Percentiles rank a stretch among this genome's conserved stretches.
These are phyloP conservation scores for Fusarium musae DNA, from an alignment of 2,329 filamentous ascomycete genomes.

Conservation along the genomic window DNA sequence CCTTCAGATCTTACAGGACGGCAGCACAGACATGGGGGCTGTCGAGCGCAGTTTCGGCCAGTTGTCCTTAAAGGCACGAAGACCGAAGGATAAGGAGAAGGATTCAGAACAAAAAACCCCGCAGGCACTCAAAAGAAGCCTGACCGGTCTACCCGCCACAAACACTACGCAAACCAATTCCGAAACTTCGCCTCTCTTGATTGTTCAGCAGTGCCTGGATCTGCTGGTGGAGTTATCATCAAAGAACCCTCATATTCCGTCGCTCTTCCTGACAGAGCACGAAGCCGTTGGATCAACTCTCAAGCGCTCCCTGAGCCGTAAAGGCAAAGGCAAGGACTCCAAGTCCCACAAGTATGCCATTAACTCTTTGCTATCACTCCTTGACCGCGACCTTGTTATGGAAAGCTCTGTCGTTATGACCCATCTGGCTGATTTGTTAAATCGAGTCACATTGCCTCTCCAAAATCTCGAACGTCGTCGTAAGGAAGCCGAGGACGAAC, in stretches of 20 bases:
- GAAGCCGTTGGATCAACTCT: constrained; percentile 78
- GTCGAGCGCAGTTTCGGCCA: constrained; percentile 96
- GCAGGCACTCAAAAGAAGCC: constrained; percentile 79
- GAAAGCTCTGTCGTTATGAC: constrained; percentile 99
- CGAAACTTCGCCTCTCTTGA: constrained; percentile 92
- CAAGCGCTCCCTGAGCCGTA: constrained; percentile 81
- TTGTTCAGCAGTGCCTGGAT: constrained; percentile 94
- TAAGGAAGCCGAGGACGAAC: constrained; percentile 73
- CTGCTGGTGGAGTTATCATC: constrained; percentile 85
- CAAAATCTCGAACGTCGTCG: constrained; percentile 84
- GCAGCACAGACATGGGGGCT: constrained; percentile 90
- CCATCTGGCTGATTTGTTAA: constrained; percentile 85
- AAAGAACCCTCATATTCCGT: constrained; percentile 87
- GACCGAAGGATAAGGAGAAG: constrained; percentile 73
- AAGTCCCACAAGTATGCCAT: constrained; percentile 89
- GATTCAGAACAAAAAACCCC: constrained; percentile 77
- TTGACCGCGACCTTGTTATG: constrained; percentile 95
- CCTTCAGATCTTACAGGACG: constrained; percentile 93
- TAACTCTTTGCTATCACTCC: constrained; percentile 86
- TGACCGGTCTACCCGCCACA: constrained; percentile 66
- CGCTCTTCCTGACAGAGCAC: constrained; percentile 94
- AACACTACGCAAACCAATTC: constrained; percentile 69
- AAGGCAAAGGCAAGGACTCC: constrained; percentile 87
- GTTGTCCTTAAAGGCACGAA: constrained; percentile 89
- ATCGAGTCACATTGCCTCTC: constrained; percentile 87